These are phyloP conservation scores for Bassia scoparia DNA, from an alignment of 148 eudicot genomes.

Conservation along the genomic window DNA sequence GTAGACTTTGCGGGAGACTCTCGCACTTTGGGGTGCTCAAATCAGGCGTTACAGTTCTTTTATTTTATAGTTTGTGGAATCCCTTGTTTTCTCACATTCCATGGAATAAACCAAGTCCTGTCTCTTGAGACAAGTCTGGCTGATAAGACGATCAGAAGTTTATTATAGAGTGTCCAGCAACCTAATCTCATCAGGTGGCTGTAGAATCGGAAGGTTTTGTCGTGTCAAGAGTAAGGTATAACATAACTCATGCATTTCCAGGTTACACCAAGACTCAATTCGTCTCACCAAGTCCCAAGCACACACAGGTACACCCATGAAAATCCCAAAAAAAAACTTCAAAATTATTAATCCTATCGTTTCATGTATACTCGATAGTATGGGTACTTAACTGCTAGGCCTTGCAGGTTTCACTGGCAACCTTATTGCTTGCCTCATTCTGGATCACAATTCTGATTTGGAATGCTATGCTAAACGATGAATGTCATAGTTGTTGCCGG, in stretches of 20 bases:
- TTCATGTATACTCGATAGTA: too few relatives aligned
- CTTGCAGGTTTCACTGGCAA: conserved; percentile 91
- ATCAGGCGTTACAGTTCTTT: conserved; percentile 20
- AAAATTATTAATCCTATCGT: background rate
- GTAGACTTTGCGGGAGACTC: background rate
- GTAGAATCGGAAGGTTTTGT: conserved; percentile 98
- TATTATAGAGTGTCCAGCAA: conserved; percentile 72
- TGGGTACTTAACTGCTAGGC: conserved; percentile 11
- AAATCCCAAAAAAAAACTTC: background rate
- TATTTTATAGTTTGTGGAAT: conserved; percentile 61
- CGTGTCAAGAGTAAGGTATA: conserved; percentile 75
- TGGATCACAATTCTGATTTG: conserved; percentile 93
- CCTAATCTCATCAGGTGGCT: conserved; percentile 79
- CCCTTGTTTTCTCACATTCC: conserved; percentile 67
- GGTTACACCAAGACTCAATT: too few relatives aligned
- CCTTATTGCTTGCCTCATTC: conserved; percentile 83
- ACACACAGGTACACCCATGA: conserved; percentile 4
- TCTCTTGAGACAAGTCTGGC: conserved; percentile 43
- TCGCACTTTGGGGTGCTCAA: conserved; percentile 13
- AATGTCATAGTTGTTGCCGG: conserved; percentile 77
- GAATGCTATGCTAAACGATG: conserved; percentile 89
- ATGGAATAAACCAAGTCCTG: conserved; percentile 37
- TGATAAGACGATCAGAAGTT: conserved; percentile 35
- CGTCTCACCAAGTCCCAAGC: background rate
- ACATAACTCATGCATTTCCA: background rate